Evolutionary conservation across 31 red algal species (phyloP), one percentile per base, ranked within the genome.

Genomic region (Asparagopsis taxiformis): DNA sequence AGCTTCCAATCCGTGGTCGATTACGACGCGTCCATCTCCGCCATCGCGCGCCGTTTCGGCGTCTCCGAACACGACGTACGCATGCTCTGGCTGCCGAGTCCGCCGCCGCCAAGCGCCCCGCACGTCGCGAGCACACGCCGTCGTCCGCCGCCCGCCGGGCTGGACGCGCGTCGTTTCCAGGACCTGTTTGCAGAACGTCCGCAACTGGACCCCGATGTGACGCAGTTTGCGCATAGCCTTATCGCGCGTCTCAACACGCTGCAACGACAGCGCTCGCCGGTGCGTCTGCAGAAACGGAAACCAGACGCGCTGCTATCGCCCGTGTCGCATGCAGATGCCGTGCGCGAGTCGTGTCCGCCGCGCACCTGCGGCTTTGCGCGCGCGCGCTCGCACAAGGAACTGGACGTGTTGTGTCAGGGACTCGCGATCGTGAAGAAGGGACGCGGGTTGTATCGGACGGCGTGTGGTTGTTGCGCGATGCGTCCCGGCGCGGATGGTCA

Each of bases 321-420:
- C n/a, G n/a, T n/a, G n/a, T n/a, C n/a, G n/a, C n/a, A n/a, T n/a
- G n/a, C n/a, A n/a, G 26, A 24, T 15, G 59, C 25, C 25, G 23
- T 16, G 41, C 21, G 64, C 34, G 21, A 17, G 34, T 0, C 32
- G 64, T 16, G 4, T 5, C 21, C 15, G 31, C 11, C 4, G 10
- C 6, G 37, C 16, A 0, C 10, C 6, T 68, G 64, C 37, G 64
- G 64, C 16, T 68, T 68, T 31, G 49, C 36, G 20, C 36, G 25
- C 20, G 49, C 21, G 35, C 36, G 64, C 7, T 48, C 35, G 31
- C 64, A 68, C 30, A 31, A 24, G 5, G 64, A 68, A 24, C 36
- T 68, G 4, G 35, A 68, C 21, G 64, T 68, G 64, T 19, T 68
- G 3, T 68, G 64, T 68, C 36, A 48, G 19, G 64, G 64, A 22